Evolutionary conservation across 1,139 yeast genomes (phyloP).

Genomic region (Geotrichum fermentans): DNA sequence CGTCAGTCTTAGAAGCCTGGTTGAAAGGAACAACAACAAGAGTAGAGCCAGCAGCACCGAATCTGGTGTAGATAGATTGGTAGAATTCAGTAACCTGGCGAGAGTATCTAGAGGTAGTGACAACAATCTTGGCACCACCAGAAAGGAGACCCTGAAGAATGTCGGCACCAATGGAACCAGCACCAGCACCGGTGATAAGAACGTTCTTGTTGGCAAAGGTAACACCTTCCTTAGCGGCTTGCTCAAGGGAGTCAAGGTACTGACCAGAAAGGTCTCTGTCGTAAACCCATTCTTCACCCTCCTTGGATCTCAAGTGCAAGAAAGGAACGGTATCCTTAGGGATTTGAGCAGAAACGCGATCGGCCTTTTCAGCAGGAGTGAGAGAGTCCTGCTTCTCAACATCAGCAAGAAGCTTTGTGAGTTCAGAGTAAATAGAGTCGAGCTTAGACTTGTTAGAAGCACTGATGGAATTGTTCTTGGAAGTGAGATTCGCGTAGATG

Average conservation of each 20-base stretch:
- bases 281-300: constrained; percentile 75
- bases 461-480: constrained; percentile 54
- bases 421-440: constrained; percentile 72
- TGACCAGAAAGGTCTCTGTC: constrained; percentile 70
- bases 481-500: constrained; percentile 74
- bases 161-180: constrained; percentile 97
- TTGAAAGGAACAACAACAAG: constrained; percentile 96
- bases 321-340: constrained; percentile 82
- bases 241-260: constrained; percentile 86
- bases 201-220: constrained; percentile 86
- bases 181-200: constrained; percentile 96
- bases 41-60: constrained; percentile 87
- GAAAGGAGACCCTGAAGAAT: constrained; percentile 87
- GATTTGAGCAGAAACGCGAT: constrained; percentile 32
- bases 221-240: constrained; percentile 86
- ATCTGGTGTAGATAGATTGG: constrained; percentile 87
- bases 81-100: constrained; percentile 92
- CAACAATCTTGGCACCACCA: constrained; percentile 97
- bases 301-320: constrained; percentile 81
- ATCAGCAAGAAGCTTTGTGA: constrained; percentile 61
- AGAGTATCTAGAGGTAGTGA: constrained; percentile 93
- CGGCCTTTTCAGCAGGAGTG: constrained; percentile 36
- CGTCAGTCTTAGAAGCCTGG: constrained; percentile 95
- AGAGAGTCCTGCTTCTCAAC: constrained; percentile 37
- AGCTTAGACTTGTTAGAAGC: constrained; percentile 67